Base-by-base conservation (phyloP, 257 asterid genomes). In the Salvia rosmarinus region DNA sequence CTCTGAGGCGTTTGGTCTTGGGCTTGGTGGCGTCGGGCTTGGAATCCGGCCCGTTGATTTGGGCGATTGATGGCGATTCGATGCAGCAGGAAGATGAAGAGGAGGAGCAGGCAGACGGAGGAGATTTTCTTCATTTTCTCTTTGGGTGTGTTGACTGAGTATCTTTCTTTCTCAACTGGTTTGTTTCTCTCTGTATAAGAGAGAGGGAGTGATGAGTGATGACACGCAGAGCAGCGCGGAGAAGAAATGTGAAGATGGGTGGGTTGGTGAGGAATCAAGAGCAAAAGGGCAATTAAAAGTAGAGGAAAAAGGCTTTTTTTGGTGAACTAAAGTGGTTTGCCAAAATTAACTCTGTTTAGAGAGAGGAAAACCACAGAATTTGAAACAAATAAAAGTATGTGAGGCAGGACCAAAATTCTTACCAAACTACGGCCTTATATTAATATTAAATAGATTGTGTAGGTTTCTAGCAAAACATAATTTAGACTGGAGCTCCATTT, bases 31-130 rank as follows among this genome's bases (percentile, higher is more conserved):
- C 10, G 9, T 14, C 55, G 44, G 70, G 75, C 20, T 71, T 70
- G 9, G 43, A 39, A 37, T 68, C n/a, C 5, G 59, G 52, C 40
- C n/a, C 57, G 4, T 9, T 59, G 19, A 8, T 37, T 1, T 1
- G 14, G 7, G 57, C 2, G 37, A 25, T 52, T 25, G 16, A 28
- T 0, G 82, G 81, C 4, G 86, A 70, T 12, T 74, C 87, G 75
- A 85, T 79, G 85, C 85, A 85, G 54, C 96, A 89, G 52, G 96
- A 84, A 19, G 92, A 90, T 6, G 92, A 84, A 0, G 94, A 87
- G 7, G 90, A 84, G 0, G 93, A 84, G 64, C 82, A 83, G 10
- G 80, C 68, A 50, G 95, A 76, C 13, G 86, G 72, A 13, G 86
- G 80, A 67, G 73, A 32, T n/a, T 40, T 80, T 62, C 88, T 79